Percentiles rank a stretch among this genome's conserved stretches.
Conservation (phyloP, 1,139 yeast species). For the Saccharomyces hybrid region DNA sequence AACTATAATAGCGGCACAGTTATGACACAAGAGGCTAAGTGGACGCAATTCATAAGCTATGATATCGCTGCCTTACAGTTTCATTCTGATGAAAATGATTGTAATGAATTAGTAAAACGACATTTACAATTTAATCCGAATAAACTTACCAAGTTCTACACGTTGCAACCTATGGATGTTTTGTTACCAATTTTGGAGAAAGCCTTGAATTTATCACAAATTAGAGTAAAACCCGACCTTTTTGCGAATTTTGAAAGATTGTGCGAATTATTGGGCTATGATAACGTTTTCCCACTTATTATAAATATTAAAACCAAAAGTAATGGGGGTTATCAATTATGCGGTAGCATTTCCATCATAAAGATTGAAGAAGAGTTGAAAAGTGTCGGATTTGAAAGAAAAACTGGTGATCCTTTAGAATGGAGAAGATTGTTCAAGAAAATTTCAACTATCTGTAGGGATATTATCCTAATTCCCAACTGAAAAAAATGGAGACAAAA, state of each 20-base stretch:
- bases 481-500: background rate
- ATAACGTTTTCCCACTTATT: conserved; percentile 28
- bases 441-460: conserved; percentile 46
- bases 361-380: conserved; percentile 34
- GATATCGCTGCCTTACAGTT: conserved; percentile 29
- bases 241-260: conserved; percentile 17
- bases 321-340: conserved; percentile 38
- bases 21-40: conserved; percentile 16
- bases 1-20: conserved; percentile 3
- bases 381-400: conserved; percentile 44
- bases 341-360: conserved; percentile 41
- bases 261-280: conserved; percentile 12
- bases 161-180: conserved; percentile 20
- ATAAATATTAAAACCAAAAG: conserved; percentile 41
- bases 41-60: conserved; percentile 19
- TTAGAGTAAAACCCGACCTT: conserved; percentile 22
- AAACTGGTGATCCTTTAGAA: conserved; percentile 57
- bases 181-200: conserved; percentile 23
- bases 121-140: conserved; percentile 22
- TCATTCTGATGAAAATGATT: conserved; percentile 6
- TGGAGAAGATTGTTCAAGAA: conserved; percentile 58
- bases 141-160: conserved; percentile 27
- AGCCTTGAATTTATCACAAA: conserved; percentile 18
- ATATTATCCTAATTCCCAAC: conserved; percentile 27
- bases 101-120: conserved; percentile 3